phyloP scores from a whole-genome alignment of 2,329 filamentous ascomycete genomes.

The Macrophomina pseudophaseolina region DNA sequence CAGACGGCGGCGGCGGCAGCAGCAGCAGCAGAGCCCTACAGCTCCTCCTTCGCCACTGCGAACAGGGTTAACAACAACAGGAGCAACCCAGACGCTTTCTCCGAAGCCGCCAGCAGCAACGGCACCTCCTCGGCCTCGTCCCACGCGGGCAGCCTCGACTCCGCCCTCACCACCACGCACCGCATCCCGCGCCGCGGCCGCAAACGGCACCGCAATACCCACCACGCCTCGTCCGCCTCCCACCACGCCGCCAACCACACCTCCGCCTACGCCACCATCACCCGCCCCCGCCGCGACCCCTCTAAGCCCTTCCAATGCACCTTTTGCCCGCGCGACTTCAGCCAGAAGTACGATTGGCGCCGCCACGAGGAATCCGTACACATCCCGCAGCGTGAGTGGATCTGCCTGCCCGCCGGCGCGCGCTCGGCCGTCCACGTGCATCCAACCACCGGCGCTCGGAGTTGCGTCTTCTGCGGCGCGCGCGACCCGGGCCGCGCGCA shows the following conservation, averaged over 20 bases:
- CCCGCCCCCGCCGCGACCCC: conserved; percentile 31
- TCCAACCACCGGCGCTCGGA: conserved; percentile 55
- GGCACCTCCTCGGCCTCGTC: conserved; percentile 33
- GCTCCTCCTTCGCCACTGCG: too few relatives aligned
- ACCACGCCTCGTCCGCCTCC: conserved; percentile 22
- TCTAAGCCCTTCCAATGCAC: conserved; percentile 55
- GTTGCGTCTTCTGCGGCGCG: conserved; percentile 57
- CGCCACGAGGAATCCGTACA: conserved; percentile 68
- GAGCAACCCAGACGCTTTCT: background rate
- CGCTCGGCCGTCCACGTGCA: conserved; percentile 45
- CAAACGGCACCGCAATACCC: conserved; percentile 32
- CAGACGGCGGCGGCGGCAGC: background rate
- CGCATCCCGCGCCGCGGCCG: conserved; percentile 33
- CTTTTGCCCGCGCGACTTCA: conserved; percentile 57
- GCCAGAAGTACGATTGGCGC: conserved; percentile 59
- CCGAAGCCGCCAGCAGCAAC: conserved; percentile 31
- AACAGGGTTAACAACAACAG: too few relatives aligned
- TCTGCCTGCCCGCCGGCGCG: conserved; percentile 53
- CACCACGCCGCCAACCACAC: background rate
- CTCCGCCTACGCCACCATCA: conserved; percentile 10
- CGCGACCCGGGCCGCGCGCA: conserved; percentile 53
- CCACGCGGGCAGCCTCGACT: conserved; percentile 31
- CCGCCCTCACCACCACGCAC: conserved; percentile 25
- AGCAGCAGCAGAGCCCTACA: background rate
- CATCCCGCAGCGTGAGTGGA: conserved; percentile 68